phyloP scores from a whole-genome alignment of 148 eudicot genomes.

The Limonium bicolor region DNA sequence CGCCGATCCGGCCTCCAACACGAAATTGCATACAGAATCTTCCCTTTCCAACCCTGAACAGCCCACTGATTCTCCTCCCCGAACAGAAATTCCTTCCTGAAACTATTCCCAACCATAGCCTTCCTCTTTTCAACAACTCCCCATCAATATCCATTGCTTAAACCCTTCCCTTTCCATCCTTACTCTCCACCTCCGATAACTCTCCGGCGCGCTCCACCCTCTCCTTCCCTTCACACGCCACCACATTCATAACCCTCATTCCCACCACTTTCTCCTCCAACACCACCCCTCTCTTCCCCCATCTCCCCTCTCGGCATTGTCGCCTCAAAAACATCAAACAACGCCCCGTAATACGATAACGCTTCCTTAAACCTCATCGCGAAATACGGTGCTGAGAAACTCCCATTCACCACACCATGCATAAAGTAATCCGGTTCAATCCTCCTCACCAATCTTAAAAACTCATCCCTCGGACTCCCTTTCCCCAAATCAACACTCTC shows the following conservation, averaged over 20 bases:
- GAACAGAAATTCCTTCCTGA: slow-evolving; percentile 6
- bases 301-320: background rate
- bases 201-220: slow-evolving; percentile 1
- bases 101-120: slow-evolving; percentile 3
- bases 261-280: background rate
- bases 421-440: background rate
- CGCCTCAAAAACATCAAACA: slow-evolving; percentile 2
- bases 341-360: background rate
- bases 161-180: slow-evolving; percentile 1
- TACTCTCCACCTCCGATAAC: background rate
- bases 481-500: slow-evolving; percentile 1
- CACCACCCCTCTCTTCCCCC: background rate
- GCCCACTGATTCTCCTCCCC: slow-evolving; percentile 4
- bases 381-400: background rate
- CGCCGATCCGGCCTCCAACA: slow-evolving; percentile 8
- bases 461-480: slow-evolving; percentile 1
- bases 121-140: slow-evolving; percentile 1
- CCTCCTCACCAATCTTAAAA: background rate
- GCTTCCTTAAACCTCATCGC: slow-evolving; percentile 4
- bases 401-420: slow-evolving; percentile 3
- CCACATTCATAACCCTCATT: background rate
- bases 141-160: background rate
- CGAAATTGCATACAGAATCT: slow-evolving; percentile 2
- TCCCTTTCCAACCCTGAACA: slow-evolving; percentile 5
- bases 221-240: slow-evolving; percentile 5